Evolutionary conservation across 23 red algal species (phyloP), one percentile per base, ranked within the genome.

Genomic region (Chondrus crispus): DNA sequence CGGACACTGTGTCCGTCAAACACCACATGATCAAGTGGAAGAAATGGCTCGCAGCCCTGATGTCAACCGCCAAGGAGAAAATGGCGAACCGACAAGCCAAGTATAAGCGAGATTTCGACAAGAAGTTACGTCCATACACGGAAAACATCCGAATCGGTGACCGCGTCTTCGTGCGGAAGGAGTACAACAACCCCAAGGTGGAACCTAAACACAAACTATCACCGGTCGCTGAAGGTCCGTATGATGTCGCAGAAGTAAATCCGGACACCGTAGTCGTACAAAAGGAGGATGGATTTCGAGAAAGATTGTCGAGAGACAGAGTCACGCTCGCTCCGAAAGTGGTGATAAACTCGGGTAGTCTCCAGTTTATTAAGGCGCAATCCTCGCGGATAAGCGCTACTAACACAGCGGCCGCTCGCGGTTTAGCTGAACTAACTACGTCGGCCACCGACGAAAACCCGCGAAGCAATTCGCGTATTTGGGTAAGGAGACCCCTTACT

Each of bases 21-120:
- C 28, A 58, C 18, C 53, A 83, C 13, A 37, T 6, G 37, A 0
- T 28, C 3, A 62, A 54, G 35, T 83, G 79, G 48, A 54, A 26
- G 28, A 52, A 22, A 18, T 83, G 2, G 53, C 40, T 83, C 39
- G 62, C 79, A 24, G 53, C 46, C 2, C 38, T 83, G 42, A 53
- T 83, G 12, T 14, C 2, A 11, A 53, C 3, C 35, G 79, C 79
- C n/a, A 47, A 53, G 79, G 41, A 51, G 51, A 20, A 47, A 16
- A 51, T 83, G 46, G 79, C 46, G 37, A 83, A 57, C 46, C 49
- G 49, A 20, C 79, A 83, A 57, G 10, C 46, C n/a, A 2, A 19
- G 20, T 60, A 2, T 52, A 83, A 83, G 79, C 46, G 52, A 38
- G 40, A 83, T 57, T 83, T 83, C 42, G 79, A 83, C 30, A 39